phyloP scores from a whole-genome alignment of 1,284 basidiomycete species.

The Malassezia obtusa region DNA sequence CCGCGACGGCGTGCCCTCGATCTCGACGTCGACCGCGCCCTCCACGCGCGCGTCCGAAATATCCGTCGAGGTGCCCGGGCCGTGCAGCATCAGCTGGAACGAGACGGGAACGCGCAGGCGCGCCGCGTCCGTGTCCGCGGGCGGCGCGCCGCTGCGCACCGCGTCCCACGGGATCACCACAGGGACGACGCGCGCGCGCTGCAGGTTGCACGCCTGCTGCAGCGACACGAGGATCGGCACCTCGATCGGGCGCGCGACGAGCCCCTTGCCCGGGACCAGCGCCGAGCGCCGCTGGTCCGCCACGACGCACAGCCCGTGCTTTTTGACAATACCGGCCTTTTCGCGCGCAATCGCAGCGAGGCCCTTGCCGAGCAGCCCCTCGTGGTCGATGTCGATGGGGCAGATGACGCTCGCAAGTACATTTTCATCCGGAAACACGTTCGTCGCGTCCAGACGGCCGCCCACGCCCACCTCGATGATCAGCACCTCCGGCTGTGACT shows the following conservation, averaged over 20 bases:
- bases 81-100: background rate
- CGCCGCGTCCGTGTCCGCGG: background rate
- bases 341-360: slow-evolving; percentile 66
- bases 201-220: background rate
- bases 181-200: slow-evolving; percentile 4
- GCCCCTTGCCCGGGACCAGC: background rate
- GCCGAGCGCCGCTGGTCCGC: slow-evolving; percentile 50
- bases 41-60: background rate
- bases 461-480: slow-evolving; percentile 93
- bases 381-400: slow-evolving; percentile 82
- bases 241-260: background rate
- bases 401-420: slow-evolving; percentile 70
- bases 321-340: slow-evolving; percentile 72
- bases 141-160: background rate
- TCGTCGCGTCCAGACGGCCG: slow-evolving; percentile 83
- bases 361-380: slow-evolving; percentile 72
- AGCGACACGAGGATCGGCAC: background rate
- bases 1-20: slow-evolving; percentile 30
- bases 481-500: slow-evolving; percentile 60
- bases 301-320: slow-evolving; percentile 61
- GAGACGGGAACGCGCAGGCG: background rate
- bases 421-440: slow-evolving; percentile 62
- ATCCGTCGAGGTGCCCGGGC: background rate
- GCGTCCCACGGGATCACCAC: slow-evolving; percentile 3
- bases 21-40: slow-evolving; percentile 1